Conservation (phyloP, 768 basidiomycete genomes). For the Tephrocybe sp. region DNA sequence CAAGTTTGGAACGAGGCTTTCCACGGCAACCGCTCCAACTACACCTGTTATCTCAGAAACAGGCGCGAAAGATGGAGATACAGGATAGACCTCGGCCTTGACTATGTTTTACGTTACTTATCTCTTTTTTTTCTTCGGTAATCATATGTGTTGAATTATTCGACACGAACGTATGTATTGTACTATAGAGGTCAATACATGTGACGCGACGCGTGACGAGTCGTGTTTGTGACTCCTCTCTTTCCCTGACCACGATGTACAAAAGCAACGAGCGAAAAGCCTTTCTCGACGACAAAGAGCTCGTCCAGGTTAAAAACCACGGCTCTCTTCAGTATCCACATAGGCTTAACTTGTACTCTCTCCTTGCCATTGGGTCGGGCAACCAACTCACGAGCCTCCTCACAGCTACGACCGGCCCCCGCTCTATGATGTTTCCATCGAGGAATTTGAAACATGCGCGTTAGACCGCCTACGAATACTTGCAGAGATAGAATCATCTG, state of each 20-base stretch:
- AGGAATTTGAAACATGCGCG: conserved; percentile 92
- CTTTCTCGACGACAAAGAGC: conserved; percentile 19
- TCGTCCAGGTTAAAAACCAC: conserved; percentile 28
- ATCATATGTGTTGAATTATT: neutral
- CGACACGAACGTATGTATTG: no score
- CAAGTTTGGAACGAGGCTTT: conserved; percentile 52
- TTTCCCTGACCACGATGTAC: conserved; percentile 27
- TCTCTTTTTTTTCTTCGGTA: conserved; percentile 5
- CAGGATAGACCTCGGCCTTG: conserved; percentile 42
- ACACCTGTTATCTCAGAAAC: conserved; percentile 55
- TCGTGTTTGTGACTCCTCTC: conserved; percentile 20
- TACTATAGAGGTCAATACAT: neutral
- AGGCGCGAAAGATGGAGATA: conserved; percentile 72
- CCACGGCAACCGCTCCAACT: conserved; percentile 35
- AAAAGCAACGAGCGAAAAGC: conserved; percentile 30
- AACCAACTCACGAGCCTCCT: conserved; percentile 7
- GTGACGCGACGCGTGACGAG: conserved; percentile 19
- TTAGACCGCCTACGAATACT: conserved; percentile 84
- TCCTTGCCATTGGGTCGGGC: neutral
- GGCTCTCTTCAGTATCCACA: conserved; percentile 52
- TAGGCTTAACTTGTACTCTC: conserved; percentile 75
- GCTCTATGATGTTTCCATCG: conserved; percentile 82
- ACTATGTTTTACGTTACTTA: neutral
- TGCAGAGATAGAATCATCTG: conserved; percentile 88
- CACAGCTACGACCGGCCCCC: conserved; percentile 85